A percentile compares a stretch with the other conserved stretches of the same genome.
phyloP scores from a whole-genome alignment of 2,329 filamentous ascomycete genomes.

The Furcasterigmium sp. region DNA sequence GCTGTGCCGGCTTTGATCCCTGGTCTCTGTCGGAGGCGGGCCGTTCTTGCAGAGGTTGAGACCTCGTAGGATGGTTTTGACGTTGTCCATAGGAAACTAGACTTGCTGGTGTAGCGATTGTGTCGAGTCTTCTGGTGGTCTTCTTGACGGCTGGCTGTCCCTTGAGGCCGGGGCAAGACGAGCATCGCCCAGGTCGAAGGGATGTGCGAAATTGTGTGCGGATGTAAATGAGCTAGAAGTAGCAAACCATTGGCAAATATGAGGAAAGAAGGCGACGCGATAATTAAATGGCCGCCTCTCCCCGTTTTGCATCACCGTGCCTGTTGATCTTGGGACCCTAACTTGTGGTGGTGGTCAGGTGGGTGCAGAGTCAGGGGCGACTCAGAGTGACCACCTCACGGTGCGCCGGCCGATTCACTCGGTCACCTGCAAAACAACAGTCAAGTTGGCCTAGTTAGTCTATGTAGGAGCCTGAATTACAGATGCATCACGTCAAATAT shows the following conservation, averaged over 20 bases:
- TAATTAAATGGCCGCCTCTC: not conserved
- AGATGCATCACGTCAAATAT: not conserved
- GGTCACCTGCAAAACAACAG: too few relatives aligned
- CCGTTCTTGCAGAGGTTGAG: constrained; percentile 1
- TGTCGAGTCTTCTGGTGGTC: too few relatives aligned
- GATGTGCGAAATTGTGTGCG: too few relatives aligned
- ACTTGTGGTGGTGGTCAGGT: not conserved
- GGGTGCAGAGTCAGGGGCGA: not conserved
- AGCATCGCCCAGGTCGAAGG: too few relatives aligned
- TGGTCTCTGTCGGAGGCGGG: not conserved
- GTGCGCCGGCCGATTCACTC: too few relatives aligned
- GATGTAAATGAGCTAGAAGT: too few relatives aligned
- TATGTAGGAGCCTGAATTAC: not conserved
- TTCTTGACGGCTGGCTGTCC: too few relatives aligned
- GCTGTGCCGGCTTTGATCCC: constrained; percentile 3
- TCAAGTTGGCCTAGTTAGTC: too few relatives aligned
- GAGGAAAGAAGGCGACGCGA: not conserved
- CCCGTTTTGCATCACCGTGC: not conserved
- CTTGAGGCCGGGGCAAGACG: too few relatives aligned
- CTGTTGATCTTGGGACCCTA: not conserved
- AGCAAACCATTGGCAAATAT: too few relatives aligned
- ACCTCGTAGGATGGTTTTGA: constrained; percentile 4
- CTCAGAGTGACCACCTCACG: not conserved
- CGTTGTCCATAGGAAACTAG: not conserved
- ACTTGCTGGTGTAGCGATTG: too few relatives aligned